These are phyloP conservation scores for Dichotomocladium elegans DNA, from an alignment of 371 early-diverging fungal species.

Conservation along the genomic window DNA sequence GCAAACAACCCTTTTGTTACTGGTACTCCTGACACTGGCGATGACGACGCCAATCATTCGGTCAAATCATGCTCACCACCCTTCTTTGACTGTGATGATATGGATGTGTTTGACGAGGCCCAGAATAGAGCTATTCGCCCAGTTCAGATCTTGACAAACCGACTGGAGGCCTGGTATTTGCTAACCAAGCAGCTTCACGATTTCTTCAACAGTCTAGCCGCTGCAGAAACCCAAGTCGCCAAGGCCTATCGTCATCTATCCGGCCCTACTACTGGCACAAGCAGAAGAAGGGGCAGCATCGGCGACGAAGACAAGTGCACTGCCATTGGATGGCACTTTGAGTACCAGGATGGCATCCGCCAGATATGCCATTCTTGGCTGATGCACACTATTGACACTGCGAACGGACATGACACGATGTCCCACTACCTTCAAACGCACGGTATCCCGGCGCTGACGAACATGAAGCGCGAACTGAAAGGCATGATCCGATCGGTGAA, in stretches of 20 bases:
- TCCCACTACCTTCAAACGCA: constrained; percentile 23
- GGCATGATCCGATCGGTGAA: constrained; percentile 33
- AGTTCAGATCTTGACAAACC: constrained; percentile 23
- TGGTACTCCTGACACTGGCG: neutral
- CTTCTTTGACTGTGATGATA: constrained; percentile 23
- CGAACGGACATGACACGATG: constrained; percentile 27
- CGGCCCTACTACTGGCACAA: neutral
- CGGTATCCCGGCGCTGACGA: constrained; percentile 24
- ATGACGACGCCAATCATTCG: neutral
- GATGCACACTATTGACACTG: constrained; percentile 12
- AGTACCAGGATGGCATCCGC: constrained; percentile 20
- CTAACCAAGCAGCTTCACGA: constrained; percentile 22
- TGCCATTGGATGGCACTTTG: constrained; percentile 24
- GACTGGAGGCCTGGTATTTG: constrained; percentile 34
- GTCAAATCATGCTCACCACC: constrained; percentile 14
- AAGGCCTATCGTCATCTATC: constrained; percentile 20
- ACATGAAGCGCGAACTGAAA: constrained; percentile 34
- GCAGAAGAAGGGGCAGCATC: neutral
- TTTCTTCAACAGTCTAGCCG: constrained; percentile 23
- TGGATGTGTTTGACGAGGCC: neutral
- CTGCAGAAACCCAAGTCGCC: constrained; percentile 22
- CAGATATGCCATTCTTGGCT: constrained; percentile 35
- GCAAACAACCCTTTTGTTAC: neutral
- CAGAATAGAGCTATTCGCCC: constrained; percentile 21
- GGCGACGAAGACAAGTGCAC: neutral